These are phyloP conservation scores for Pseudocercospora pini-densiflorae DNA, from an alignment of 2,329 filamentous ascomycete species.

Conservation along the genomic window DNA sequence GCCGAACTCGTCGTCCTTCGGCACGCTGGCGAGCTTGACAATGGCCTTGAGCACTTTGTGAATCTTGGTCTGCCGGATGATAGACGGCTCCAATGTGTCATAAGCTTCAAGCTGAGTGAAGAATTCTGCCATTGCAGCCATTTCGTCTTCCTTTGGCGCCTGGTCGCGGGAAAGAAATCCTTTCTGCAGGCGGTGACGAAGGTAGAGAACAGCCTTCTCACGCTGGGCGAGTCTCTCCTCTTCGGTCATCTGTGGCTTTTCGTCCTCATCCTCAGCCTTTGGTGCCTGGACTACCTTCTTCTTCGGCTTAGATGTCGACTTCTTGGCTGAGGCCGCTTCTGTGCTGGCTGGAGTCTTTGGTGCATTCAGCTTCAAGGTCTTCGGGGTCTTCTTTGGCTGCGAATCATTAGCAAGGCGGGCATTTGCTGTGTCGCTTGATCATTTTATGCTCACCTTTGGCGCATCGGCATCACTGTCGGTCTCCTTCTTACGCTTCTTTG, in stretches of 20 bases:
- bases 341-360: slow-evolving; percentile 45
- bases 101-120: slow-evolving; percentile 80
- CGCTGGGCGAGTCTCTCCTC: slow-evolving; percentile 61
- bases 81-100: slow-evolving; percentile 81
- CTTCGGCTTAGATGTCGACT: slow-evolving; percentile 59
- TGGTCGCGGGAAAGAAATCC: slow-evolving; percentile 85
- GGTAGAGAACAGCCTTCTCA: slow-evolving; percentile 78
- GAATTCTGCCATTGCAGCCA: slow-evolving; percentile 77
- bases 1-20: slow-evolving; percentile 82
- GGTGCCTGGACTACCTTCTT: slow-evolving; percentile 59
- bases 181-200: slow-evolving; percentile 93
- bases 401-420: slow-evolving; percentile 33
- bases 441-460: slow-evolving; percentile 56
- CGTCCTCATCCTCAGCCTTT: slow-evolving; percentile 62
- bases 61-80: slow-evolving; percentile 92
- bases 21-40: slow-evolving; percentile 82
- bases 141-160: slow-evolving; percentile 83
- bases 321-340: slow-evolving; percentile 40
- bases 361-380: slow-evolving; percentile 53
- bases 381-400: slow-evolving; percentile 56
- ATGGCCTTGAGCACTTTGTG: slow-evolving; percentile 98
- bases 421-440: not conserved
- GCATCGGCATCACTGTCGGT: slow-evolving; percentile 70
- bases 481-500: slow-evolving; percentile 82
- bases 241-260: slow-evolving; percentile 59